Base-by-base conservation (phyloP, 2,329 filamentous ascomycete species). In the Seiridium cupressi region DNA sequence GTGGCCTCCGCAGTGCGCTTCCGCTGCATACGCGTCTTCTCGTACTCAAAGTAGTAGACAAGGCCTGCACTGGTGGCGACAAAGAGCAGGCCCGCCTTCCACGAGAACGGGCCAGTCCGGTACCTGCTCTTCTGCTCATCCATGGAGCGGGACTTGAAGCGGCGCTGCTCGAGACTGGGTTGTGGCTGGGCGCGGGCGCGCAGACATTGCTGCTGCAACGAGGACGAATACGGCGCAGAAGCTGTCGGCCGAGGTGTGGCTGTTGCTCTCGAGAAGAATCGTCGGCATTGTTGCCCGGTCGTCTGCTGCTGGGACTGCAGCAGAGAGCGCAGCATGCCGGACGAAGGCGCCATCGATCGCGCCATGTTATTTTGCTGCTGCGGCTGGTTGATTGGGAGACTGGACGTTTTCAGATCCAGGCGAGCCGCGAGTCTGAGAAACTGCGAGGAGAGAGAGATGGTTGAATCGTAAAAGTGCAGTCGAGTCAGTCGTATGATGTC, bases 1-100 rank as follows among this genome's bases (percentile, higher is more conserved):
- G 90, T 90, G 68, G 94, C 90, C 72, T 98, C 93, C 6, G 93
- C 93, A 67, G 97, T 86, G 60, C 93, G 85, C 79, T 93, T 91
- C 64, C 93, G 86, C 73, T 95, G 89, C 87, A 99, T 89, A 70
- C 95, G 89, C 68, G 87, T 87, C 81, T 98, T 98, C 76, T 99
- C 95, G 69, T 88, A 87, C 70, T 93, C 92, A 77, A 99, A 98
- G 75, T 98, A 99, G 77, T 91, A 86, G 62, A 93, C 88, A 69
- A 99, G 82, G 35, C 87, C 89, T 10, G 79, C 88, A 67, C 91
- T 93, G 2, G 93, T 90, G 51, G 84, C 72, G 65, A 98, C 82
- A 79, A 99, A 98, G 64, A 99, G 83, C 55, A 93, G 68, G 18
- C 92, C 94, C 38, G 94, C 90, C 77, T 92, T 94, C 87, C 91